These are phyloP conservation scores for Fusarium irregulare DNA, from an alignment of 2,329 filamentous ascomycete genomes.

Conservation along the genomic window DNA sequence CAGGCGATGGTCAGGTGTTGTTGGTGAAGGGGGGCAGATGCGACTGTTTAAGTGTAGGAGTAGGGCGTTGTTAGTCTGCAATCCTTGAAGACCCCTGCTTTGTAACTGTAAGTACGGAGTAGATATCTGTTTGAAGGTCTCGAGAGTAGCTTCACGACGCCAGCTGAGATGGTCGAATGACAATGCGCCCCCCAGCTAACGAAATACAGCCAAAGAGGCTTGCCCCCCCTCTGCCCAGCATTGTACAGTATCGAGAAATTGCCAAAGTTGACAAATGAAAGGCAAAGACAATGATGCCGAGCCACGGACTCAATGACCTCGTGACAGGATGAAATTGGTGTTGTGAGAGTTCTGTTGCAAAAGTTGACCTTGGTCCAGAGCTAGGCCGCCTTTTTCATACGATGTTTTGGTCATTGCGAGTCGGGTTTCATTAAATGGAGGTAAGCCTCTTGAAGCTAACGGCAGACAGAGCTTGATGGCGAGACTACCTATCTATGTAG, in stretches of 20 bases:
- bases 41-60: neutral
- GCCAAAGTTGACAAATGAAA: neutral
- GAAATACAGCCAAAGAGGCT: neutral
- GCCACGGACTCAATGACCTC: neutral
- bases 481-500: neutral
- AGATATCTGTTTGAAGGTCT: neutral
- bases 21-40: slow-evolving; percentile 15
- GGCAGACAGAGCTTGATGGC: neutral
- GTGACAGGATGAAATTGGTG: neutral
- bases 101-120: neutral
- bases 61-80: neutral
- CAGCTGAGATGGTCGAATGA: neutral
- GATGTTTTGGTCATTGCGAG: slow-evolving; percentile 4
- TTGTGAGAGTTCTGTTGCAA: neutral
- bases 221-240: neutral
- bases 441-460: slow-evolving; percentile 12
- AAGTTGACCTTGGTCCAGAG: slow-evolving; percentile 1
- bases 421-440: neutral
- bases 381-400: neutral
- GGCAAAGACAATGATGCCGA: neutral
- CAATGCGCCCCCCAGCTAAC: neutral
- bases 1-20: slow-evolving; percentile 34
- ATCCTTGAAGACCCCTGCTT: neutral
- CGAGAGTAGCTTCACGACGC: neutral
- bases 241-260: neutral